A percentile compares a stretch with the other conserved stretches of the same genome.
These are phyloP conservation scores for Evernia prunastri DNA, from an alignment of 495 filamentous ascomycete genomes.

Conservation along the genomic window DNA sequence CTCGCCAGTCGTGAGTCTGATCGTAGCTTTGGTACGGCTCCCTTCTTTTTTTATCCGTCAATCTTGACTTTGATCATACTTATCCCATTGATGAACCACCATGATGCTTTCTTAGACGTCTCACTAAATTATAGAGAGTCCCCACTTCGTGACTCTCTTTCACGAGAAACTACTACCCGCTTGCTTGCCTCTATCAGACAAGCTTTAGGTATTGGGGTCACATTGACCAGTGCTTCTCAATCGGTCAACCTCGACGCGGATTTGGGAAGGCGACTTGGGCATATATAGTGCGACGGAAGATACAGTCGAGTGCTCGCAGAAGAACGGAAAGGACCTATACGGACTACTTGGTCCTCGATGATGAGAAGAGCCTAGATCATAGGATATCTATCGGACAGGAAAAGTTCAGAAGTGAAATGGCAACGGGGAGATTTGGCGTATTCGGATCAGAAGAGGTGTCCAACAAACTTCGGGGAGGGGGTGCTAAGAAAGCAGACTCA, in stretches of 20 bases:
- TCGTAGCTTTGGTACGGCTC: no score
- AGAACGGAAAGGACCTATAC: neutral
- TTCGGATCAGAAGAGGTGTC: no score
- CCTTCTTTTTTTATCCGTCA: no score
- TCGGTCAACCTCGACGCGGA: neutral
- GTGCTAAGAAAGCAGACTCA: no score
- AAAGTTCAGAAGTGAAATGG: no score
- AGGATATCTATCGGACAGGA: no score
- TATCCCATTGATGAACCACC: neutral
- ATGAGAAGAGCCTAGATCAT: no score
- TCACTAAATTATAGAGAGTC: neutral
- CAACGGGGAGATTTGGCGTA: no score
- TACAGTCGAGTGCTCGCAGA: neutral
- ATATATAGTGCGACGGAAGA: neutral
- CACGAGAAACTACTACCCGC: neutral
- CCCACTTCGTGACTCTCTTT: neutral
- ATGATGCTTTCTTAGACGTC: neutral
- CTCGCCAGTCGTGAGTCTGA: no score
- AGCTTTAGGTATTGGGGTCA: neutral
- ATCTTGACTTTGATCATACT: no score
- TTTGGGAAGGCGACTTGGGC: neutral
- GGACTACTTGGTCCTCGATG: neutral
- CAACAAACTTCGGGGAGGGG: no score
- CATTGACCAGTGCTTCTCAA: neutral
- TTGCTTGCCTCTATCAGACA: neutral